These are phyloP conservation scores for Lepiota brunneoincarnata DNA, from an alignment of 768 basidiomycete genomes.

Conservation along the genomic window DNA sequence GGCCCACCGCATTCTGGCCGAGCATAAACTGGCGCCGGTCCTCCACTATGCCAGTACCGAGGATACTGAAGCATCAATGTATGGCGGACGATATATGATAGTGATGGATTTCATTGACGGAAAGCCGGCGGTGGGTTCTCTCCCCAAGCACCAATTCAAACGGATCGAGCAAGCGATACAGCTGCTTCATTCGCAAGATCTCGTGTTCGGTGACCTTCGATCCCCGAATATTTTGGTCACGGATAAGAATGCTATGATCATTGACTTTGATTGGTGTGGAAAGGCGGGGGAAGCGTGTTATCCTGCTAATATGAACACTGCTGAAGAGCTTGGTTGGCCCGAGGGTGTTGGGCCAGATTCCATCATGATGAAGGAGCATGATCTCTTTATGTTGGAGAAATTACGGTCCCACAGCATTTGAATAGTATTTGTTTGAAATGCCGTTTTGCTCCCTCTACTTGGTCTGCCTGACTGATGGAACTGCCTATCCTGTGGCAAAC, in stretches of 20 bases:
- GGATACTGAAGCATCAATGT: background rate
- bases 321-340: background rate
- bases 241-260: background rate
- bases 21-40: background rate
- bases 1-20: slow-evolving; percentile 6
- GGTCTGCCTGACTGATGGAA: no score
- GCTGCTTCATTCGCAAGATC: background rate
- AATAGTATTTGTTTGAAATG: no score
- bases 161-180: background rate
- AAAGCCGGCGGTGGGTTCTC: background rate
- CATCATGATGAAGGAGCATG: no score
- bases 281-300: slow-evolving; percentile 1
- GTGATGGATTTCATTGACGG: background rate
- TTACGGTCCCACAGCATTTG: no score
- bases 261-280: slow-evolving; percentile 14
- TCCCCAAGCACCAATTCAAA: background rate
- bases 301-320: background rate
- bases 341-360: no score
- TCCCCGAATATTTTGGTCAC: slow-evolving; percentile 8
- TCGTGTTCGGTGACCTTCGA: slow-evolving; percentile 14
- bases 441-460: no score
- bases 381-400: no score
- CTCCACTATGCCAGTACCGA: background rate
- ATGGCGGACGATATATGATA: background rate
- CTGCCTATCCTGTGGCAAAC: no score